Evolutionary conservation across 805 yeast genomes (phyloP), one percentile per base, ranked within the genome.

Genomic region (Candida montana): DNA sequence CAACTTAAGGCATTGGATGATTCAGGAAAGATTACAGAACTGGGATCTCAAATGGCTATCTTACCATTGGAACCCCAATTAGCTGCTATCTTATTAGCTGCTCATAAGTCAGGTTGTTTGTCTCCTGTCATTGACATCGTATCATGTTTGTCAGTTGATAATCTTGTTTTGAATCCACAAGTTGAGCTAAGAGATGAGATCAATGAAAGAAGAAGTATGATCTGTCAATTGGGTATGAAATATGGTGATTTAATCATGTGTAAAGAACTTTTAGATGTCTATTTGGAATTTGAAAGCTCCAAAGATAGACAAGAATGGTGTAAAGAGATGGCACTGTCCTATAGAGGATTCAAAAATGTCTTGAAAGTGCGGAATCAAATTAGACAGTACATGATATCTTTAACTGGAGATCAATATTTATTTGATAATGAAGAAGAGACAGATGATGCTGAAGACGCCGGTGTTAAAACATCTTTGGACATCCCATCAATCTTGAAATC

Each of bases 31-130:
- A 79, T 93, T 47, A 91, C 98, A 0, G 63, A 69, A 2, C 63
- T 86, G 28, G 99, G 99, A n/a, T 67, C 72, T 37, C 75, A 84
- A 52, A 88, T 93, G 91, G 88, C 95, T 0, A 73, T 87, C 13
- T 67, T 93, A 46, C 99, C 99, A 0, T 72, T 93, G 23, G 83
- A 89, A n/a, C 98, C 99, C 0, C 93, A 86, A 54, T 69, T 93
- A 35, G 83, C 95, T 5, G 88, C 89, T 1, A 96, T 91, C 8
- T 67, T 93, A 41, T 67, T 93, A 26, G 70, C 75, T 20, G 95
- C 96, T 0, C 64, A 72, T 45, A 47, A 76, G 34, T 49, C 54
- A 21, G 69, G 65, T 2, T 79, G 83, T 35, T 62, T 88, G 6
- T 64, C 65, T 2, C 76, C 82, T 1, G 95, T 86, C 1, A 71